Base-by-base conservation (phyloP, 805 yeast genomes). In the Kazachstania viticola region DNA sequence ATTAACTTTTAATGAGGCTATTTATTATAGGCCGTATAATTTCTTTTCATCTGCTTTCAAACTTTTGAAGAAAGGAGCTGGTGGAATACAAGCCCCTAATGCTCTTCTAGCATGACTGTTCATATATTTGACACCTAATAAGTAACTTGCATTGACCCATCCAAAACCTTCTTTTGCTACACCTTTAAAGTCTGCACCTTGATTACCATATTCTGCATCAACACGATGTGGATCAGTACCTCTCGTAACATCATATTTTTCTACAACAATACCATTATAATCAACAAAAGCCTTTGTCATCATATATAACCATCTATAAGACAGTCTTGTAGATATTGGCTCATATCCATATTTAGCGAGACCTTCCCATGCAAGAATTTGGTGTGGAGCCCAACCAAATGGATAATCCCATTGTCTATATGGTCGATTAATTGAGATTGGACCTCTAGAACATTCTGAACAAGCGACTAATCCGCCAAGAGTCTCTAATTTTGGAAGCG, bases 161-260 rank as follows among this genome's bases (percentile, higher is more conserved):
- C 97, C 97, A 55, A 88, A 88, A 1, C 97, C 97, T 57, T 88
- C 95, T 5, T 80, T 76, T 0, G 94, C 94, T 27, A 79, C 95
- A 25, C 94, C 94, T 54, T 79, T 79, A 50, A 84, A 82, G 37
- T 78, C 93, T 1, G 81, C 67, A 5, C 97, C 97, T 56, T 88
- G 97, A 52, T 88, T 88, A n/a, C 97, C 97, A 56, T 88, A 88
- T 54, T 88, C 96, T 0, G 96, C 96, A 40, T 78, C 82, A 16
- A 88, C 95, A 39, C 75, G 70, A 52, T 88, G 96, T 1, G 96
- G 93, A 44, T 77, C 84, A 2, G 75, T 72, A 2, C 76, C 75
- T 35, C 75, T 67, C 1, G 87, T 78, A 9, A 91, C 95, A 48
- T 88, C 83, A 54, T 88, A 88, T 54, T 88, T 88, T 54, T 88